Base-by-base conservation (phyloP, 768 basidiomycete species). In the Kwoniella heveanensis region DNA sequence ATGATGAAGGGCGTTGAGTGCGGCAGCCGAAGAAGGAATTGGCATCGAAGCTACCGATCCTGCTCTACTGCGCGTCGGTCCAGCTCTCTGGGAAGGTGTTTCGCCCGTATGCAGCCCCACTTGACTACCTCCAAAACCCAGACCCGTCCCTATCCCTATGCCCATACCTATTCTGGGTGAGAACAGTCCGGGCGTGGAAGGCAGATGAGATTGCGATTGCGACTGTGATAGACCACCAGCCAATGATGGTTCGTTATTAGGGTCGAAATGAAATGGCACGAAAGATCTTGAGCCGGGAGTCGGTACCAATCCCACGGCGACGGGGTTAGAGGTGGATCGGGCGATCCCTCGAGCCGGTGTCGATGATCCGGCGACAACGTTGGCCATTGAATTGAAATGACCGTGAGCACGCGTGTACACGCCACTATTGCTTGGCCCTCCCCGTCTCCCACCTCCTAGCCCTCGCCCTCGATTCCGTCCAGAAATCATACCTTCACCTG, bases 241-340 rank as follows among this genome's bases (percentile, higher is more conserved):
- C 27, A 27, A n/a, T 21, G n/a, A 22, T 3, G 44, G 24, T 5
- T 27, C 8, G 21, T 47, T 9, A 9, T 37, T 44, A 3, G 32
- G 60, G 48, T 61, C 60, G 24, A 61, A 47, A 27, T 32, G 60
- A 21, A 53, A 61, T 21, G 60, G 60, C 4, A 61, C 53, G 30
- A 36, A 61, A 0, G 60, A 61, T 61, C 44, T 61, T 8, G 47
- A 46, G 39, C 39, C 39, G 8, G 17, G 39, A 44, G 8, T 44
- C 9, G 10, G 6, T 6, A 6, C 19, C 39, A 44, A 10, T 19
- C 39, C 39, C 29, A 29, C 25, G 9, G 57, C 32, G 32, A 49
- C 25, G 9, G 57, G 49, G 24, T 32, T 32, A 12, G 58, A 39
- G 5, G 29, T 60, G 2, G 58, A 60, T 52, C 29, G 26, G 10